Conservation (phyloP, 2,329 filamentous ascomycete species). For the Fusarium sp. region DNA sequence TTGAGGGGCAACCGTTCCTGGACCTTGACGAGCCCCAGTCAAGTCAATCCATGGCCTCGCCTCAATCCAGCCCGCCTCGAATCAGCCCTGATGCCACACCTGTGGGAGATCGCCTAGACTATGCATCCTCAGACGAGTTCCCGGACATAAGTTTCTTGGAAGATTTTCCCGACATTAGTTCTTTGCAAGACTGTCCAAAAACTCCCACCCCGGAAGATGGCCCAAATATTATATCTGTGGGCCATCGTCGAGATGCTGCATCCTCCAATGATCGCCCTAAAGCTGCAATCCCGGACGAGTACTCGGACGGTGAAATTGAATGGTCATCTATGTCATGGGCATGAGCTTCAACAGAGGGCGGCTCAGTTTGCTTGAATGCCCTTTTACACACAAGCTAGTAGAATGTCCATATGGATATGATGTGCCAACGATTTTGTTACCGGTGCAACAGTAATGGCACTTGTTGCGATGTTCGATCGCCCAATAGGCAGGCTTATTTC, state of each 20-base stretch:
- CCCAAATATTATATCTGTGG: background rate
- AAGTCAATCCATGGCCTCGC: background rate
- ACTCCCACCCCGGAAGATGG: background rate
- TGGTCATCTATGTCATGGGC: background rate
- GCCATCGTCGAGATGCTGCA: background rate
- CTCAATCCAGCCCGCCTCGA: background rate
- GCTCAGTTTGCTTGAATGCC: background rate
- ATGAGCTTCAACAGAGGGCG: background rate
- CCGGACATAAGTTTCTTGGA: background rate
- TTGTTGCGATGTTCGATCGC: background rate
- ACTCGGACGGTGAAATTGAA: background rate
- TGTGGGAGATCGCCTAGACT: background rate
- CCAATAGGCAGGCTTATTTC: background rate
- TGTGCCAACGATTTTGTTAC: background rate
- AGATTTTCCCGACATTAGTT: background rate
- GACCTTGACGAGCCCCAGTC: background rate
- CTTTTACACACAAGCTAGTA: background rate
- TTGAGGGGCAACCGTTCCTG: background rate
- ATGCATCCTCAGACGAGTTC: background rate
- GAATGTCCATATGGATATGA: too few relatives aligned
- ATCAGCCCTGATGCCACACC: background rate
- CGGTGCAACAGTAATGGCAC: background rate
- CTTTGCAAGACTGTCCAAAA: background rate
- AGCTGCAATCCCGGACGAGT: background rate
- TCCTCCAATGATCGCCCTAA: background rate